A percentile compares a stretch with the other conserved stretches of the same genome.
These are phyloP conservation scores for Sporothrix curviconia DNA, from an alignment of 2,329 filamentous ascomycete species.

Conservation along the genomic window DNA sequence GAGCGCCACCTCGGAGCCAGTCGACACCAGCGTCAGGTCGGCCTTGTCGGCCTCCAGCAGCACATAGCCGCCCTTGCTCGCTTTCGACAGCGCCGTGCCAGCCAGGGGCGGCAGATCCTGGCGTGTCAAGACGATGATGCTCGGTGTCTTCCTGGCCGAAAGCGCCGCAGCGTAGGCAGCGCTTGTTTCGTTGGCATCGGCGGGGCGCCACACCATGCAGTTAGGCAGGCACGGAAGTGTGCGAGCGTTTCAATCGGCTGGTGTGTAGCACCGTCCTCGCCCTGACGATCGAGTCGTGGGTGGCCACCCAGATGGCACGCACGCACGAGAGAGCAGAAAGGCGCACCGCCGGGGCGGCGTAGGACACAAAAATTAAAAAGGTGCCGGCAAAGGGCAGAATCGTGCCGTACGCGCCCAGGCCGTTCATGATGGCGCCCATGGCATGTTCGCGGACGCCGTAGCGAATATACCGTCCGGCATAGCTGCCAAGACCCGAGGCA, in stretches of 20 bases:
- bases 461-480: slow-evolving; percentile 83
- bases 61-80: slow-evolving; percentile 92
- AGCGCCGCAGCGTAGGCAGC: slow-evolving; percentile 95
- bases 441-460: slow-evolving; percentile 88
- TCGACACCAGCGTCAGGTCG: slow-evolving; percentile 82
- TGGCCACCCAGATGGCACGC: slow-evolving; percentile 91
- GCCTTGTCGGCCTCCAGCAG: slow-evolving; percentile 77
- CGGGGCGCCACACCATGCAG: slow-evolving; percentile 98
- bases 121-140: slow-evolving; percentile 88
- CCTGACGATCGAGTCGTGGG: slow-evolving; percentile 97
- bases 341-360: slow-evolving; percentile 90
- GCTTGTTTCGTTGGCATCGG: slow-evolving; percentile 96
- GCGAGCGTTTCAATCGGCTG: slow-evolving; percentile 98
- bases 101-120: slow-evolving; percentile 98
- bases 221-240: slow-evolving; percentile 99
- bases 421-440: slow-evolving; percentile 92
- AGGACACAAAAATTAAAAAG: slow-evolving; percentile 99
- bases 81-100: slow-evolving; percentile 81
- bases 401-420: slow-evolving; percentile 90
- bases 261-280: slow-evolving; percentile 96
- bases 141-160: slow-evolving; percentile 81
- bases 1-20: slow-evolving; percentile 92
- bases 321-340: slow-evolving; percentile 86
- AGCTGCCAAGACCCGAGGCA: slow-evolving; percentile 71
- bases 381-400: slow-evolving; percentile 90